Evolutionary conservation across 78 protist species (phyloP), one percentile per base, ranked within the genome.

Genomic region (Tieghemostelium lacteum): DNA sequence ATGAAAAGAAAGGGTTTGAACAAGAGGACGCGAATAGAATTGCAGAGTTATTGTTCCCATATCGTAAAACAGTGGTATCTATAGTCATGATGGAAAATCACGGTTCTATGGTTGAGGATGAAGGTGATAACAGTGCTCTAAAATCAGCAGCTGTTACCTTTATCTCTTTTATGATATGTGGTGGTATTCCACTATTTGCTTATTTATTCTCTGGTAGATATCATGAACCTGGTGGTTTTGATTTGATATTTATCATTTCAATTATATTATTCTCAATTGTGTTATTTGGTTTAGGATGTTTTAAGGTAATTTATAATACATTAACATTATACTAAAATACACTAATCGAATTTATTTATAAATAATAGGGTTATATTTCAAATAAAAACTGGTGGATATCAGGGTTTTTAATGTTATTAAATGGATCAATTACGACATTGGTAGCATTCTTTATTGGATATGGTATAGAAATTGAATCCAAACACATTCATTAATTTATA

Each of bases 361-460:
- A 6, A 45, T 45, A 45, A 45, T 45, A 45, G 52, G 89, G 85
- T 10, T 77, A 70, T 24, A 71, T 83, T 12, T 73, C 91, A 37
- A 61, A 73, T 54, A 66, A 85, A 39, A 72, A 73, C 71, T 73
- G 85, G 85, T 63, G 45, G 8, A 8, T 76, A 5, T 61, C 86
- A 29, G 93, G 96, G 55, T 22, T 86, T 36, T 26, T 39, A 50
- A 78, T 87, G 72, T 69, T 80, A 24, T 12, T 93, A 50, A 93
- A 87, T 74, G 96, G 93, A 17, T 70, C 85, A 0, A n/a, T 93
- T 28, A 65, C 96, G 26, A 88, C 96, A 34, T 61, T 70, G 39
- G 89, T 75, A 16, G 80, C 96, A 4, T 93, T 75, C 55, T 61
- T 80, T 55, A 61, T 93, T 62, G 96, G 96, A 6, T 87, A 73